Conservation (phyloP, 495 filamentous ascomycete species). For the Aspergillus asperescens region DNA sequence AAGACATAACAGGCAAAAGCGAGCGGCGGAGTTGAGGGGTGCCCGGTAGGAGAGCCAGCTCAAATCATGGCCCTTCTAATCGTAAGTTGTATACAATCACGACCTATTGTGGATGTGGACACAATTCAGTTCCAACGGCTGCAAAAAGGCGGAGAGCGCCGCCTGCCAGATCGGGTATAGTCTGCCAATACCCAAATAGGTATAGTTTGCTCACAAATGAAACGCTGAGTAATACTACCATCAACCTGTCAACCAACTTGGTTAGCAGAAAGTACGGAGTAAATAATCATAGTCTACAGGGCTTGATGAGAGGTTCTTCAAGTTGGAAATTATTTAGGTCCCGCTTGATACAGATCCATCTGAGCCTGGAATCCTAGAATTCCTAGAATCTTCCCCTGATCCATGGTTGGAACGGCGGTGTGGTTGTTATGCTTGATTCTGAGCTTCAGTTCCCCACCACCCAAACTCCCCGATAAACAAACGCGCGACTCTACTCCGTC, state of each 20-base stretch:
- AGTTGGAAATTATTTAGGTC: no score
- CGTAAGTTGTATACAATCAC: slow-evolving; percentile 1
- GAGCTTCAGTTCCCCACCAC: slow-evolving; percentile 12
- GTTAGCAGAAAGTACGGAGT: no score
- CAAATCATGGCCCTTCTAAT: slow-evolving; percentile 18
- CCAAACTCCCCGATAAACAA: slow-evolving; percentile 3
- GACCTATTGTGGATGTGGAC: not conserved
- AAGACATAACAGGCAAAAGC: slow-evolving; percentile 15
- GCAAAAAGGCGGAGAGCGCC: slow-evolving; percentile 10
- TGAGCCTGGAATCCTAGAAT: no score
- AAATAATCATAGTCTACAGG: no score
- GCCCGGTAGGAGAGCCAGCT: slow-evolving; percentile 15
- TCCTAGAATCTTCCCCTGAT: no score
- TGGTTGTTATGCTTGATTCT: not conserved
- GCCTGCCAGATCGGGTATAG: slow-evolving; percentile 13
- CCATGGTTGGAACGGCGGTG: not conserved
- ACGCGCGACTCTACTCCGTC: not conserved
- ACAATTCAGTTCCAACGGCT: slow-evolving; percentile 6
- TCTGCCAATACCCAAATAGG: not conserved
- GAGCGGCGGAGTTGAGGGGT: slow-evolving; percentile 10
- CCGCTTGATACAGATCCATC: no score
- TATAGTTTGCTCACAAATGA: not conserved
- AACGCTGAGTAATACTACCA: no score
- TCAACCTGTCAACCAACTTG: no score
- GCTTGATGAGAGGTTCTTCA: no score